phyloP scores from a whole-genome alignment of 78 protist species.

The Tieghemostelium lacteum region DNA sequence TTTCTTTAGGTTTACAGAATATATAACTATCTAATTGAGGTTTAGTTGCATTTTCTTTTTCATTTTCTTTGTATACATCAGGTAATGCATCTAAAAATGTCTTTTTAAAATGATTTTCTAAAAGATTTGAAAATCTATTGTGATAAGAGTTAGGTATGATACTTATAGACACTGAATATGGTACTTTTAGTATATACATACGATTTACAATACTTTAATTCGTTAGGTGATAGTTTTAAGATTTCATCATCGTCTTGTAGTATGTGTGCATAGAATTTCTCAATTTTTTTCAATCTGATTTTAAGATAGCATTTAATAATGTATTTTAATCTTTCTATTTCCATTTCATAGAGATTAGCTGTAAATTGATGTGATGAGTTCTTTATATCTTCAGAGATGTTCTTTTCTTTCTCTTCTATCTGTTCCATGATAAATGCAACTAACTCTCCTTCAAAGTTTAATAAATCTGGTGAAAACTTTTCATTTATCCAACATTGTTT shows the following conservation, averaged over 20 bases:
- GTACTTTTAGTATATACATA: background rate
- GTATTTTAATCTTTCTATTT: conserved; percentile 66
- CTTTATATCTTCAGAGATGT: background rate
- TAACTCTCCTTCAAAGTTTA: background rate
- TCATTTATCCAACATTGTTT: conserved; percentile 66
- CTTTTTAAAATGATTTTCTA: conserved; percentile 51
- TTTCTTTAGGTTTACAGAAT: conserved; percentile 37
- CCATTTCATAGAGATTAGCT: conserved; percentile 72
- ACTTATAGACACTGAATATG: no score
- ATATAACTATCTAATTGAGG: conserved; percentile 18
- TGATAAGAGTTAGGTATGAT: no score
- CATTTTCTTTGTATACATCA: background rate
- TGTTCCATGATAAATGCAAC: background rate
- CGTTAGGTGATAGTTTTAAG: conserved; percentile 6
- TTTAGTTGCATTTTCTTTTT: background rate
- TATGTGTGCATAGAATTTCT: conserved; percentile 20
- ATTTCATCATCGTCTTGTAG: background rate
- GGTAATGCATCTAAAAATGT: conserved; percentile 22
- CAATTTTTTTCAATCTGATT: conserved; percentile 50
- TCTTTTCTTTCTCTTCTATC: conserved; percentile 26
- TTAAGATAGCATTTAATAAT: conserved; percentile 40
- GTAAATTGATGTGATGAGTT: conserved; percentile 27
- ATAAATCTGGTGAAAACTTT: conserved; percentile 48
- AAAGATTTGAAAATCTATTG: background rate
- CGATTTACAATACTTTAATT: conserved; percentile 27